phyloP scores from a whole-genome alignment of 23 red algal genomes.

The Chondrus crispus region DNA sequence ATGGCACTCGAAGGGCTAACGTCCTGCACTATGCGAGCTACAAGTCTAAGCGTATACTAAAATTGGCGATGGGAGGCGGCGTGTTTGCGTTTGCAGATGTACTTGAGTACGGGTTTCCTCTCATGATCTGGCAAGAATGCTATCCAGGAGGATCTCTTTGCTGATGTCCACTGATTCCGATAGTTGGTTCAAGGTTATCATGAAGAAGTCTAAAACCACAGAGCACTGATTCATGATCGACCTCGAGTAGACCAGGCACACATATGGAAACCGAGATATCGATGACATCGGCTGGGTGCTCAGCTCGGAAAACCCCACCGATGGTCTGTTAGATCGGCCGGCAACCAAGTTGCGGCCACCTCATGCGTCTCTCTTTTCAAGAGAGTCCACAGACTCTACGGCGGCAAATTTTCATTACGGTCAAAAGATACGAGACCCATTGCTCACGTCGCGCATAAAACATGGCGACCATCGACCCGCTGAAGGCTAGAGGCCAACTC shows the following conservation, averaged over 20 bases:
- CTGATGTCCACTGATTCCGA: background rate
- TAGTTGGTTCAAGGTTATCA: background rate
- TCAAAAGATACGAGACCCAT: too few species aligned
- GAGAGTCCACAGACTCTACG: too few species aligned
- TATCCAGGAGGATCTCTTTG: background rate
- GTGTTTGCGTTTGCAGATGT: background rate
- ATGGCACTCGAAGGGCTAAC: background rate
- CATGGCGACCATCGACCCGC: too few species aligned
- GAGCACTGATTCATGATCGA: background rate
- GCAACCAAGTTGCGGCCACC: too few species aligned
- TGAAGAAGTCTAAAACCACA: background rate
- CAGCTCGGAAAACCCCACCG: background rate
- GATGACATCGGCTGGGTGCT: background rate
- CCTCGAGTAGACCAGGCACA: background rate
- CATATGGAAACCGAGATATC: background rate
- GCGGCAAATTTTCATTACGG: too few species aligned
- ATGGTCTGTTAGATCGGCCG: too few species aligned
- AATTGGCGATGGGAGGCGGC: background rate
- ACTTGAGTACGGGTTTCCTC: background rate
- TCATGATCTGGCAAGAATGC: background rate
- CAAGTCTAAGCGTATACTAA: background rate
- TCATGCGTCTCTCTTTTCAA: constrained; percentile 17
- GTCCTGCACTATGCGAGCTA: background rate
- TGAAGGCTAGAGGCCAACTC: too few species aligned
- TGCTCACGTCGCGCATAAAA: too few species aligned